These are phyloP conservation scores for Aspergillus intermedius DNA, from an alignment of 2,329 filamentous ascomycete genomes.

Conservation along the genomic window DNA sequence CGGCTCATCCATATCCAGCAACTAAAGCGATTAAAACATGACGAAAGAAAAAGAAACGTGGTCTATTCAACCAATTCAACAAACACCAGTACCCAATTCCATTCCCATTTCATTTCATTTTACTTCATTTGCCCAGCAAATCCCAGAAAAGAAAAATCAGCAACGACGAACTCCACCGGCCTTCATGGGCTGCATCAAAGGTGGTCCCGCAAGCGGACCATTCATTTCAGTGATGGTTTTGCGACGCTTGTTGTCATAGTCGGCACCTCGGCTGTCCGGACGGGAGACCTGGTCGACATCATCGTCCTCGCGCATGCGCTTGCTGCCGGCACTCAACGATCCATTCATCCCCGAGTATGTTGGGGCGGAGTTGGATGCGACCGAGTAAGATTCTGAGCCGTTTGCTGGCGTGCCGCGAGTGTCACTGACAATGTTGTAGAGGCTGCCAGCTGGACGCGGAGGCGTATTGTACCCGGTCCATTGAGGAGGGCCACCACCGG, in stretches of 20 bases:
- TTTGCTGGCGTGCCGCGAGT: slow-evolving; percentile 60
- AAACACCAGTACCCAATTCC: background rate
- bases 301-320: slow-evolving; percentile 60
- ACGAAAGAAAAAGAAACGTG: background rate
- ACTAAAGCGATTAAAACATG: background rate
- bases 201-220: slow-evolving; percentile 36
- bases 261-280: slow-evolving; percentile 53
- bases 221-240: slow-evolving; percentile 65
- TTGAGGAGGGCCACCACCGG: slow-evolving; percentile 64
- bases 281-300: slow-evolving; percentile 60
- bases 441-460: slow-evolving; percentile 65
- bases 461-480: slow-evolving; percentile 77
- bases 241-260: slow-evolving; percentile 65
- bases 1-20: slow-evolving; percentile 4
- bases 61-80: slow-evolving; percentile 6
- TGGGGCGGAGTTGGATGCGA: slow-evolving; percentile 57
- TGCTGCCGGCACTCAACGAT: slow-evolving; percentile 45
- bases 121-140: background rate
- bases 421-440: slow-evolving; percentile 86
- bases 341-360: slow-evolving; percentile 59
- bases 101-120: background rate
- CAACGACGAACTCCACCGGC: slow-evolving; percentile 36
- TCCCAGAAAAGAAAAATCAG: slow-evolving; percentile 14
- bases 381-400: slow-evolving; percentile 66
- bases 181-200: slow-evolving; percentile 39